A percentile compares a stretch with the other conserved stretches of the same genome.
phyloP scores from a whole-genome alignment of 1,284 basidiomycete species.

The Malassezia slooffiae region DNA sequence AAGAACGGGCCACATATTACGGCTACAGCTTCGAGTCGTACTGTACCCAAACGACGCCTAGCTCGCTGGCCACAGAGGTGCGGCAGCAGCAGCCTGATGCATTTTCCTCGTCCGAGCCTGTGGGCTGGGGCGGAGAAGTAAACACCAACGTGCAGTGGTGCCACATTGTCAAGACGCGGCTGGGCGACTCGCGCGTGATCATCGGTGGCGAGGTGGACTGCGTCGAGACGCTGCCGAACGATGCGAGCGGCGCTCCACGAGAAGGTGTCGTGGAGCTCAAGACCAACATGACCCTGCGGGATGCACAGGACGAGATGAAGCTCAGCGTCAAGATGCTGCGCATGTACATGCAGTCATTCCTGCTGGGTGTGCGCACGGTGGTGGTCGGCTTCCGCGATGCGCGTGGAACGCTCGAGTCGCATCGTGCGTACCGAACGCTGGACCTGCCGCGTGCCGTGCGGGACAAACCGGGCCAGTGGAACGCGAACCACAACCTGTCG shows the following conservation, averaged over 20 bases:
- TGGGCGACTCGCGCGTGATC: constrained; percentile 67
- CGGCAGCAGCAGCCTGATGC: not conserved
- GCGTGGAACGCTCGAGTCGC: constrained; percentile 51
- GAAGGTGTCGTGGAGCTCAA: constrained; percentile 71
- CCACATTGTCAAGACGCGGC: constrained; percentile 75
- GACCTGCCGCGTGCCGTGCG: constrained; percentile 44
- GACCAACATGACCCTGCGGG: constrained; percentile 68
- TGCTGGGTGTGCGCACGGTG: constrained; percentile 72
- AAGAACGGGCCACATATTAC: constrained; percentile 6
- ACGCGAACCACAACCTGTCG: constrained; percentile 62
- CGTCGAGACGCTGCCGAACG: constrained; percentile 48
- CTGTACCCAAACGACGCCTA: constrained; percentile 54
- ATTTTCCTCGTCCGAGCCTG: constrained; percentile 4
- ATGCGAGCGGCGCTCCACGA: not conserved
- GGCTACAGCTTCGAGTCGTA: constrained; percentile 74
- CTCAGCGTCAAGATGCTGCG: constrained; percentile 67
- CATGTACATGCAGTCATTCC: constrained; percentile 67
- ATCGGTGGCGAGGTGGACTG: constrained; percentile 95
- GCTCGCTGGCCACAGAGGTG: not conserved
- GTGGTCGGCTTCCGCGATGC: constrained; percentile 83
- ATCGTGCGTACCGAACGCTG: constrained; percentile 44
- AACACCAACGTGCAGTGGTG: constrained; percentile 96
- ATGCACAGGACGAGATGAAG: constrained; percentile 60
- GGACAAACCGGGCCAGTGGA: constrained; percentile 61
- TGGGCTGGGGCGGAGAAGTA: constrained; percentile 67